Evolutionary conservation across 2,329 filamentous ascomycete species (phyloP), one percentile per base, ranked within the genome.

Genomic region (Akanthomyces muscarius): DNA sequence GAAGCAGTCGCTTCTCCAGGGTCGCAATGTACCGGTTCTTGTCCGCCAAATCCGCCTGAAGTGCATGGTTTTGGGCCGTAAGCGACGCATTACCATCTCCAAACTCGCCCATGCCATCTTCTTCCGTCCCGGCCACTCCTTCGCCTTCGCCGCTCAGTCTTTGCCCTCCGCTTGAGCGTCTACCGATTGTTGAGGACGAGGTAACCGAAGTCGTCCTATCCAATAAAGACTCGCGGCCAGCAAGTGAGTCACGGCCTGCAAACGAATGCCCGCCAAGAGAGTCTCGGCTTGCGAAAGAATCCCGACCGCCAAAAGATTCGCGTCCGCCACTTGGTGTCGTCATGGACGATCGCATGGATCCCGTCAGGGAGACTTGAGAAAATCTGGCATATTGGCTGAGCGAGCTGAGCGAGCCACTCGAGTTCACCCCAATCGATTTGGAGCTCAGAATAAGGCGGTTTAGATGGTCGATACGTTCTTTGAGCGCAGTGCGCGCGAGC

Each of bases 21-120:
- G 95, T 98, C 33, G 90, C 85, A 69, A 98, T 98, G 74, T 99
- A 99, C 38, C 95, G 89, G 69, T 95, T 98, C 79, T 97, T 97
- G 77, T 99, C 95, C n/a, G 85, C 86, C 53, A 99, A 83, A 74
- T 99, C 95, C n/a, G 92, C 87, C 74, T 97, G 95, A 54, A 99
- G 78, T n/a, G 96, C 90, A 56, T 88, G 86, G 68, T 97, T 92
- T 72, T 97, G 95, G n/a, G 91, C 86, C 50, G 88, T 80, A 55
- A 96, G 77, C 28, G 90, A 91, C 8, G 95, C 95, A 30, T 85
- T 89, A 1, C 93, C 94, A 69, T 97, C 92, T 21, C 90, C 93
- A 71, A 89, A 94, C 70, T 96, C 92, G 57, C 91, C 93, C 16
- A 88, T 72, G 48, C 85, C 89, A 63, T 92, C 89, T 14, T 92